Evolutionary conservation across 2,329 filamentous ascomycete genomes (phyloP).

Genomic region (Gliomastix tumulicola): DNA sequence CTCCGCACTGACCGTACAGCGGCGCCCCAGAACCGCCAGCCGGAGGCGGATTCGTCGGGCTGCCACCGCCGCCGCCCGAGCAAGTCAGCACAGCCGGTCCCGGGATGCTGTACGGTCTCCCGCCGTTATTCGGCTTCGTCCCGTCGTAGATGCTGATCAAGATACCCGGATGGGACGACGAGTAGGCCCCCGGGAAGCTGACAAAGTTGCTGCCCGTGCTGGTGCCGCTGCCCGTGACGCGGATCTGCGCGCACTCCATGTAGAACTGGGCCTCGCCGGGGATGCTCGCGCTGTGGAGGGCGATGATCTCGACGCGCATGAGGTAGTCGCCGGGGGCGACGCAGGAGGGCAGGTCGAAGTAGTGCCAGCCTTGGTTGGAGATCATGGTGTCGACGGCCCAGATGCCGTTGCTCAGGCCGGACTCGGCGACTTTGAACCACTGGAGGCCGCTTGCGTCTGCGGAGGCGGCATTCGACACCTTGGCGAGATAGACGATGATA

Average conservation of each 20-base stretch:
- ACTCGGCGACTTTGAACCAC: constrained; percentile 56
- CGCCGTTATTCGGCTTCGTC: constrained; percentile 29
- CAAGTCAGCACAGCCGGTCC: constrained; percentile 24
- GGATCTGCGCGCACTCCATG: constrained; percentile 13
- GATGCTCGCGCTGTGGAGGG: constrained; percentile 17
- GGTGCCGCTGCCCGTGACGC: constrained; percentile 9
- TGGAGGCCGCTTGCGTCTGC: constrained; percentile 22
- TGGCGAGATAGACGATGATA: constrained; percentile 56
- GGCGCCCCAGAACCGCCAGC: too few relatives aligned
- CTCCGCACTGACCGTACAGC: constrained; percentile 27
- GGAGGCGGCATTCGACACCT: constrained; percentile 25
- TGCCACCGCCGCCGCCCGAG: too few relatives aligned
- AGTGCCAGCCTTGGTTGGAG: constrained; percentile 30
- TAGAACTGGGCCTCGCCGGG: constrained; percentile 23
- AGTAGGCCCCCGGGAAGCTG: constrained; percentile 18
- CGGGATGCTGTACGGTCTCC: constrained; percentile 29
- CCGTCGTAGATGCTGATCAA: constrained; percentile 23
- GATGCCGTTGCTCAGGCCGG: constrained; percentile 36
- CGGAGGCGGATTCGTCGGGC: too few relatives aligned
- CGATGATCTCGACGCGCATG: constrained; percentile 21
- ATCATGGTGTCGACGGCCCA: constrained; percentile 33
- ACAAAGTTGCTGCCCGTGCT: constrained; percentile 12
- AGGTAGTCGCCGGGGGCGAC: constrained; percentile 13
- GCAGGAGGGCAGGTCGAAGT: constrained; percentile 11
- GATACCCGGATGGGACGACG: constrained; percentile 15